A percentile compares a stretch with the other conserved stretches of the same genome.
phyloP scores from a whole-genome alignment of 495 filamentous ascomycete species.

The Tetracladium marchalianum region DNA sequence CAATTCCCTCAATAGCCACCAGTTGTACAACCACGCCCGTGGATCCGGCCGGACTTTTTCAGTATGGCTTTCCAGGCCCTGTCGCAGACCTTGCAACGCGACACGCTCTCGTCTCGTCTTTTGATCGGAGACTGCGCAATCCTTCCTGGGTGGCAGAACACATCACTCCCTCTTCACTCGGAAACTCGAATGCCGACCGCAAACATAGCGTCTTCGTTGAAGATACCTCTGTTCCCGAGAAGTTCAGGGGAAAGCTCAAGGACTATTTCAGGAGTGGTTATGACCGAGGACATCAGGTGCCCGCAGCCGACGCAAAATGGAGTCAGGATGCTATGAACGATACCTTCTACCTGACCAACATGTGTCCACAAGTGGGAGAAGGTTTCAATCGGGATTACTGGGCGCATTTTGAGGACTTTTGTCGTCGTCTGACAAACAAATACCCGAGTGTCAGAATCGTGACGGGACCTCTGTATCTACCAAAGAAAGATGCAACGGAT shows the following conservation, averaged over 20 bases:
- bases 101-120: constrained; percentile 68
- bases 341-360: constrained; percentile 87
- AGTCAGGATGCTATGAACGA: constrained; percentile 86
- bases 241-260: constrained; percentile 80
- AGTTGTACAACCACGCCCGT: constrained; percentile 41
- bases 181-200: constrained; percentile 66
- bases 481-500: constrained; percentile 62
- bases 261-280: constrained; percentile 95
- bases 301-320: constrained; percentile 95
- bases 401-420: constrained; percentile 97
- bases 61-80: constrained; percentile 96
- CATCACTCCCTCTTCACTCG: constrained; percentile 83
- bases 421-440: constrained; percentile 64
- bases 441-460: constrained; percentile 88
- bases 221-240: constrained; percentile 65
- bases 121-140: constrained; percentile 85
- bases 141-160: constrained; percentile 95
- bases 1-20: constrained; percentile 22
- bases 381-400: constrained; percentile 99
- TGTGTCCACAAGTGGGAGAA: constrained; percentile 95
- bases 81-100: constrained; percentile 70
- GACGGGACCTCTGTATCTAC: constrained; percentile 89
- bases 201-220: constrained; percentile 76
- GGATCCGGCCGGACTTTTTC: constrained; percentile 80
- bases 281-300: constrained; percentile 96